phyloP scores from a whole-genome alignment of 805 yeast genomes.

The Nakazawaea laoshanensis region DNA sequence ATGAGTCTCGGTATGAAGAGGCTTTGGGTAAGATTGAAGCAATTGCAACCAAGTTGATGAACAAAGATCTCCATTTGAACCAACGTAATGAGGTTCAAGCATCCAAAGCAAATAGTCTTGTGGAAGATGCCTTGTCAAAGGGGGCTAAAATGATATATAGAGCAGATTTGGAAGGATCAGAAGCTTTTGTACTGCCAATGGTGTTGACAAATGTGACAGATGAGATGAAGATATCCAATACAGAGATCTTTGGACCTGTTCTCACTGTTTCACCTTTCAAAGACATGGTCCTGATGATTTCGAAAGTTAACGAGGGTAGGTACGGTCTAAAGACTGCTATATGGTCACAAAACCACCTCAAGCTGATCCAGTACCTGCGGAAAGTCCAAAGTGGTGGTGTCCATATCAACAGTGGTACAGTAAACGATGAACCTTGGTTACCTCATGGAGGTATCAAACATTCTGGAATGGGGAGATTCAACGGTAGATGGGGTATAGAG shows the following conservation, averaged over 20 bases:
- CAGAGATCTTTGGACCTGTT: conserved; percentile 38
- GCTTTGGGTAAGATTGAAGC: conserved; percentile 13
- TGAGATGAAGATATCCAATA: conserved; percentile 20
- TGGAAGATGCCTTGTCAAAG: conserved; percentile 27
- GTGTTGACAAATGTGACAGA: conserved; percentile 23
- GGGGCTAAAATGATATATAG: conserved; percentile 29
- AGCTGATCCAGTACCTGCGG: conserved; percentile 25
- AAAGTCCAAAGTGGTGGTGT: conserved; percentile 31
- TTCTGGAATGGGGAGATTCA: conserved; percentile 36
- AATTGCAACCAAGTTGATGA: conserved; percentile 11
- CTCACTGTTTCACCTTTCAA: conserved; percentile 22
- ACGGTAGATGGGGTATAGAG: conserved; percentile 34
- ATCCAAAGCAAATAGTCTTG: conserved; percentile 16
- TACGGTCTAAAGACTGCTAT: conserved; percentile 34
- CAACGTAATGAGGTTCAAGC: conserved; percentile 24
- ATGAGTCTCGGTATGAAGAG: conserved; percentile 25
- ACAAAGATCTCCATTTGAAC: conserved; percentile 16
- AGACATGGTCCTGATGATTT: conserved; percentile 15
- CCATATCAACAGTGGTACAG: conserved; percentile 22
- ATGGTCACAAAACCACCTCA: conserved; percentile 28
- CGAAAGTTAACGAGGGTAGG: conserved; percentile 19
- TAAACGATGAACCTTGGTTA: conserved; percentile 17
- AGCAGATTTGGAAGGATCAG: conserved; percentile 2
- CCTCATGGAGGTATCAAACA: conserved; percentile 39
- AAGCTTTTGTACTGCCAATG: conserved; percentile 18